Evolutionary conservation across 768 basidiomycete species (phyloP), one percentile per base, ranked within the genome.

Genomic region (Asterophora parasitica): DNA sequence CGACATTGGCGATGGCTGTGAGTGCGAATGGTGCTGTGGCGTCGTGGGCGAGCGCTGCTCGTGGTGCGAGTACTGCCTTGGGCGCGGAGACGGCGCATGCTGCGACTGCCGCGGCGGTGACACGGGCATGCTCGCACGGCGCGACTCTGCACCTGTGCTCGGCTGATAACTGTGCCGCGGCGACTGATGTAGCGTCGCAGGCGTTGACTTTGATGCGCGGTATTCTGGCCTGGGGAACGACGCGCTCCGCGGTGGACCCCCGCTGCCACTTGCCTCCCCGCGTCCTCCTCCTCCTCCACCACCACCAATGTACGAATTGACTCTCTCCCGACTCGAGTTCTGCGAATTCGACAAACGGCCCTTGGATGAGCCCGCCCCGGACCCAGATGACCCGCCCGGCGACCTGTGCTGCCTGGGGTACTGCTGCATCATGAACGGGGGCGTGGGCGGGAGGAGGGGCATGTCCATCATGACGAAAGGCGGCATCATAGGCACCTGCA

Each of bases 351-450:
- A 61, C 35, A 61, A 44, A 9, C 64, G 67, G n/a, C 66, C 60
- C n/a, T 69, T 54, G 10, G 40, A 57, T n/a, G 70, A 73, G 17
- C 61, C 58, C 8, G 67, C 64, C 11, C 26, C 27, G 3, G 67
- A 64, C 10, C 63, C 62, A 0, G 72, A 65, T 4, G 62, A 55
- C 8, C 62, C 61, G 16, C 6, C 3, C 6, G 66, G 65, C 3
- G 71, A 70, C 55, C 52, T 64, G 19, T 47, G 44, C 27, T 54
- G 54, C 17, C 74, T 70, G 26, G 78, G 72, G 48, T 73, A 79
- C 48, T 79, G 74, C 46, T 79, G 78, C 68, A 84, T 74, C 82
- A 87, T 86, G 64, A 88, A 88, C 10, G 86, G 84, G 17, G 86
- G 77, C 1, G 80, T 73, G 4, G 86, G 86, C 8, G 86, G 86